Evolutionary conservation across 441 rosid species (phyloP), one percentile per base, ranked within the genome.

Genomic region (Eutrema salsugineum): DNA sequence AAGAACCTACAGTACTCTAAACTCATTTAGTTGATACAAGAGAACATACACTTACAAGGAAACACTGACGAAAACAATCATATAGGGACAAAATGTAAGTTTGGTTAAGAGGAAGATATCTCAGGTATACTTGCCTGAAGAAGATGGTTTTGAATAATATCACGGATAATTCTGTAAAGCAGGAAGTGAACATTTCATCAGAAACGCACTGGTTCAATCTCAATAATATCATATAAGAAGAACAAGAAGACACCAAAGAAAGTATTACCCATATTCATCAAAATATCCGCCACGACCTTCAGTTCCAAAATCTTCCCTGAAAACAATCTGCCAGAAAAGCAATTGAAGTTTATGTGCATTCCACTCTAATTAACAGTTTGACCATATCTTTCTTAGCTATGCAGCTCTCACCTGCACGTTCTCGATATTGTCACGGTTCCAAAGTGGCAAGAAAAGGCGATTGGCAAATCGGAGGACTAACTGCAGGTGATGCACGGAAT

Each of bases 231-330:
- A 11, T 28, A 30, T 8, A 40, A 0, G 15, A 47, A 63, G 63
- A 19, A 22, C 10, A 36, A 5, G 57, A 59, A 35, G 47, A 70
- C 11, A 46, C 32, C 5, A 56, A 55, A 46, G 35, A 48, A 61
- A 49, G 43, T 12, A 24, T 2, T 24, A 94, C 99, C 99, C 98
- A 8, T 95, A 95, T 89, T 95, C 93, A 83, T 95, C 95, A 72
- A 95, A 95, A 80, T 95, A 95, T 78, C 99, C 99, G 16, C 98
- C 97, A 4, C 99, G 98, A 54, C 99, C 99, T 61, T 93, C 99
- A 63, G 91, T 93, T 81, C 98, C 98, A 78, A 95, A 95, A 78
- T 91, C 94, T 80, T 95, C 99, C 70, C 99, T 85, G 84, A 95
- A 96, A 22, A 96, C 98, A 50, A 96, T 93, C 97, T 93, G 84